Percentiles rank a stretch among this genome's conserved stretches.
These are phyloP conservation scores for Colletotrichum horii DNA, from an alignment of 2,329 filamentous ascomycete genomes.

Conservation along the genomic window DNA sequence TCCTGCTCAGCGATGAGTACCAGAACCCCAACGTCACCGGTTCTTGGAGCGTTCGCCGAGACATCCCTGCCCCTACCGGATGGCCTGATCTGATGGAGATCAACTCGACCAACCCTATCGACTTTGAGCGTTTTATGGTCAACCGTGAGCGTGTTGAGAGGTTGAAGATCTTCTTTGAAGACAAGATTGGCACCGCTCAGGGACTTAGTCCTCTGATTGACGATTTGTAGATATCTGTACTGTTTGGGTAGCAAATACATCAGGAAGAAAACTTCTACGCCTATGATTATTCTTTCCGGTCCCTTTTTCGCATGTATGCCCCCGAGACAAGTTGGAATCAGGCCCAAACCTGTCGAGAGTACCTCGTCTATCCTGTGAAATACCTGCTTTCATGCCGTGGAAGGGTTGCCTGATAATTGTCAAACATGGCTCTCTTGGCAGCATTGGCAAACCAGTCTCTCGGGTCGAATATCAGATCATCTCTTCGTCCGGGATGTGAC, in stretches of 20 bases:
- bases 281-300: neutral
- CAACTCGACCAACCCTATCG: constrained; percentile 37
- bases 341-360: neutral
- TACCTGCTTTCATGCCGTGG: neutral
- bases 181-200: constrained; percentile 44
- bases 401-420: neutral
- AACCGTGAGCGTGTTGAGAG: constrained; percentile 46
- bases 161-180: constrained; percentile 45
- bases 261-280: neutral
- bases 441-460: neutral
- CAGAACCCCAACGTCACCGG: constrained; percentile 29
- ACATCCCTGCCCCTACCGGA: constrained; percentile 32
- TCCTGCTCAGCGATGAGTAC: constrained; percentile 44
- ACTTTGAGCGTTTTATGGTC: constrained; percentile 45
- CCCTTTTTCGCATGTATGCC: neutral
- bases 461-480: neutral
- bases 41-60: constrained; percentile 38
- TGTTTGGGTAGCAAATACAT: neutral
- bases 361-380: neutral
- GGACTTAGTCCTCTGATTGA: constrained; percentile 42
- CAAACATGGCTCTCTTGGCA: neutral
- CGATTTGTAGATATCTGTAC: constrained; percentile 5
- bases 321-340: neutral
- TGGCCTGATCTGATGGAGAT: constrained; percentile 33
- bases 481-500: neutral